phyloP scores from a whole-genome alignment of 164 flowering plant genomes.

The Chimonanthus salicifolius region DNA sequence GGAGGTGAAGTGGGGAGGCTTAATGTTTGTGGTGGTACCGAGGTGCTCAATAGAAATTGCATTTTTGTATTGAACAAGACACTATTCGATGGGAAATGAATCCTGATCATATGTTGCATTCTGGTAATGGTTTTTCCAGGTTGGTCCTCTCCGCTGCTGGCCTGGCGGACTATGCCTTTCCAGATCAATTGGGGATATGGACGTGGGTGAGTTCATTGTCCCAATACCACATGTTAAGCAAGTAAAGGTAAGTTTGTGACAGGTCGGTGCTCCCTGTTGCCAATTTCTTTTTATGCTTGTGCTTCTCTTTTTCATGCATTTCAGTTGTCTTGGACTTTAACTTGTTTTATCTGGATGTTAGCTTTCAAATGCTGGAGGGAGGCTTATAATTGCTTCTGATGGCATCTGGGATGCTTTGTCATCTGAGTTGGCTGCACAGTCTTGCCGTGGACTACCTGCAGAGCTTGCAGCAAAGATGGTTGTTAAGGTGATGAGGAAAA shows the following conservation, averaged over 20 bases:
- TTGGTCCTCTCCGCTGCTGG: slow-evolving; percentile 94
- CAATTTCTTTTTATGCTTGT: not conserved
- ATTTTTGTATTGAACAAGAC: not conserved
- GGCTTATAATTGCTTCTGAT: slow-evolving; percentile 86
- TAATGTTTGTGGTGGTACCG: slow-evolving; percentile 70
- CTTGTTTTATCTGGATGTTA: slow-evolving; percentile 19
- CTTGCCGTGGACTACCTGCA: slow-evolving; percentile 76
- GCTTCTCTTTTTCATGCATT: slow-evolving; percentile 4
- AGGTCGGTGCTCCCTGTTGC: not conserved
- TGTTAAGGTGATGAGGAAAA: slow-evolving; percentile 48
- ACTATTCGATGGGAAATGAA: not conserved
- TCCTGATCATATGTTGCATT: not conserved
- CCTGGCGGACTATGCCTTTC: slow-evolving; percentile 95
- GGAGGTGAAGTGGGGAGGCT: slow-evolving; percentile 95
- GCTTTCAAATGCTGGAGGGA: slow-evolving; percentile 82
- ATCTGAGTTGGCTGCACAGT: slow-evolving; percentile 68
- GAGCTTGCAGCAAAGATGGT: slow-evolving; percentile 87
- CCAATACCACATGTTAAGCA: slow-evolving; percentile 94
- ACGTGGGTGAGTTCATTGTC: slow-evolving; percentile 86
- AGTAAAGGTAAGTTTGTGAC: slow-evolving; percentile 57
- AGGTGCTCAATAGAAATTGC: slow-evolving; percentile 29
- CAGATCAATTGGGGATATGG: slow-evolving; percentile 87
- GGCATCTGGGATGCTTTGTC: slow-evolving; percentile 91
- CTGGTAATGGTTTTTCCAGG: slow-evolving; percentile 32
- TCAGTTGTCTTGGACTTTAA: not conserved